Percentiles rank a stretch among this genome's conserved stretches.
These are phyloP conservation scores for Yamadazyma triangularis DNA, from an alignment of 1,139 yeast species.

Conservation along the genomic window DNA sequence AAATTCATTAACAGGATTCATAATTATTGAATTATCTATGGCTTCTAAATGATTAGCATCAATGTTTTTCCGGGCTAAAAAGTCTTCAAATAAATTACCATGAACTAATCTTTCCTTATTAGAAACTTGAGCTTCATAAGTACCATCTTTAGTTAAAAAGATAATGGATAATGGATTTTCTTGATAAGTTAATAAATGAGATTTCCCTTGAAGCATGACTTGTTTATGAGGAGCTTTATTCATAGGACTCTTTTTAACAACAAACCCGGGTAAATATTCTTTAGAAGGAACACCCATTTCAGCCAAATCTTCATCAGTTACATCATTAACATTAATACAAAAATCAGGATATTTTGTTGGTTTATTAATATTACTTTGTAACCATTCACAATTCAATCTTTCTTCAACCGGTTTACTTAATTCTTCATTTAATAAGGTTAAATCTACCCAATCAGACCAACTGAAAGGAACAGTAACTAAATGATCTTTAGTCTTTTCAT, in stretches of 20 bases:
- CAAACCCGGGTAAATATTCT: conserved; percentile 21
- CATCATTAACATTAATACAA: conserved; percentile 18
- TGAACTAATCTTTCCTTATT: conserved; percentile 20
- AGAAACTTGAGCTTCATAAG: conserved; percentile 22
- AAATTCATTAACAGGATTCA: conserved; percentile 16
- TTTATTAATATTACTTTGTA: conserved; percentile 14
- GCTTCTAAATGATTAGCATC: conserved; percentile 14
- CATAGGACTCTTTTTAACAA: conserved; percentile 23
- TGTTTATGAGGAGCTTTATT: conserved; percentile 25
- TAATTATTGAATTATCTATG: conserved; percentile 11
- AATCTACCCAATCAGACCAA: conserved; percentile 33
- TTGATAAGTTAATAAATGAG: conserved; percentile 39
- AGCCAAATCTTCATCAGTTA: conserved; percentile 17
- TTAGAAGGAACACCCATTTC: conserved; percentile 16
- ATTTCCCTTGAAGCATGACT: conserved; percentile 34
- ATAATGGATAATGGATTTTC: conserved; percentile 40
- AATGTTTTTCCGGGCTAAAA: conserved; percentile 17
- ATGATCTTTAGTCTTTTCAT: conserved; percentile 10
- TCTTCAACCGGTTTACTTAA: conserved; percentile 16
- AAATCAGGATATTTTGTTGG: conserved; percentile 19
- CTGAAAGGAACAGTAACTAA: conserved; percentile 21
- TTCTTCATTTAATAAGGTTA: conserved; percentile 17
- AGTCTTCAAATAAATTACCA: conserved; percentile 22
- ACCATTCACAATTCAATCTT: conserved; percentile 19
- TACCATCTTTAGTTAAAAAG: conserved; percentile 36